A percentile compares a stretch with the other conserved stretches of the same genome.
These are phyloP conservation scores for Lipomyces sp. DNA, from an alignment of 805 yeast genomes.

Conservation along the genomic window DNA sequence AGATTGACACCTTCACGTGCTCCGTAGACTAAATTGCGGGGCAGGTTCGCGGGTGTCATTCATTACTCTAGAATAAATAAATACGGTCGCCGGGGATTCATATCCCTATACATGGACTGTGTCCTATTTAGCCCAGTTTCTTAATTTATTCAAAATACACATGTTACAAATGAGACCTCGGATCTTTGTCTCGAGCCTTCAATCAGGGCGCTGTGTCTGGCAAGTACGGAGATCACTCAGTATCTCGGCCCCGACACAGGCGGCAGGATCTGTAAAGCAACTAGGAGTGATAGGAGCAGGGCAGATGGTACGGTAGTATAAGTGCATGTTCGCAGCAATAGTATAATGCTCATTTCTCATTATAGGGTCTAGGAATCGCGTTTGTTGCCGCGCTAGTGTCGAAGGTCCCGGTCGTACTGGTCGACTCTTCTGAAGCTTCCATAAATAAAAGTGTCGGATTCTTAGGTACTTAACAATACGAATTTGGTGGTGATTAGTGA, in stretches of 20 bases:
- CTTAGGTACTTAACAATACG: constrained; percentile 34
- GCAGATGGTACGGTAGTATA: constrained; percentile 47
- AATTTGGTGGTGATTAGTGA: not conserved
- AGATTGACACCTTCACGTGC: not conserved
- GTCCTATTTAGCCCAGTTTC: no score
- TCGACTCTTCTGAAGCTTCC: constrained; percentile 46
- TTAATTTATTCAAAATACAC: not conserved
- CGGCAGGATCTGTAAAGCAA: constrained; percentile 19
- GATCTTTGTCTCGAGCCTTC: not conserved
- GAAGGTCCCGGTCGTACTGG: constrained; percentile 45
- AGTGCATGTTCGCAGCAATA: not conserved
- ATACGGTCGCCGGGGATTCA: no score
- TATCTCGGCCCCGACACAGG: not conserved
- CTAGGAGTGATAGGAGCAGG: constrained; percentile 52
- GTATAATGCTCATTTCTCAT: not conserved
- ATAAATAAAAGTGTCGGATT: constrained; percentile 46
- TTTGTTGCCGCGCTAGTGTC: constrained; percentile 50
- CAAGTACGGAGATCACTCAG: not conserved
- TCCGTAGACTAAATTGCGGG: not conserved
- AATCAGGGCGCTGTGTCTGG: not conserved
- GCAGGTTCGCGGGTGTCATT: no score
- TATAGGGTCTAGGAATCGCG: constrained; percentile 51
- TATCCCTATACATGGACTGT: no score
- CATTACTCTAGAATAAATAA: no score
- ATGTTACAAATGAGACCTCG: not conserved